phyloP scores from a whole-genome alignment of 495 filamentous ascomycete genomes.

The Penicillium daleae region DNA sequence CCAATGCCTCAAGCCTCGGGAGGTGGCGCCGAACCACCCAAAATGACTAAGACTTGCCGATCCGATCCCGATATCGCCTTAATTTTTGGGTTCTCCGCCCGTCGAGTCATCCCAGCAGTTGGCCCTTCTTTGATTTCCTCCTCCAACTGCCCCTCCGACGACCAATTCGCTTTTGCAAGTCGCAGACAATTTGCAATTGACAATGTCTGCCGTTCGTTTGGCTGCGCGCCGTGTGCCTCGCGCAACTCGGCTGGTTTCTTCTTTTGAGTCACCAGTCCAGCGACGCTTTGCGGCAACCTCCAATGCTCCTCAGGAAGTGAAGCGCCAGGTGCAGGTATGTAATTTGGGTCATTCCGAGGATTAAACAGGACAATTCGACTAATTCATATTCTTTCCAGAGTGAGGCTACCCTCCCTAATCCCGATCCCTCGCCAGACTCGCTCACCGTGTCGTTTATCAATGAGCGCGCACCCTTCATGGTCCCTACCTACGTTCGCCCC shows the following conservation, averaged over 20 bases:
- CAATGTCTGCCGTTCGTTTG: conserved; percentile 38
- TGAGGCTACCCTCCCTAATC: conserved; percentile 67
- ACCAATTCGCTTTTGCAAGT: conserved; percentile 12
- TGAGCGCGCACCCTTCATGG: conserved; percentile 81
- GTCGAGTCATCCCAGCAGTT: conserved; percentile 8
- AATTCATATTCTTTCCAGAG: conserved; percentile 44
- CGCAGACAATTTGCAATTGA: conserved; percentile 9
- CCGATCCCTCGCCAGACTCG: conserved; percentile 81
- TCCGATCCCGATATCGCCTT: conserved; percentile 42
- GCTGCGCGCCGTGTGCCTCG: conserved; percentile 47
- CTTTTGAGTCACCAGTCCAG: conserved; percentile 43
- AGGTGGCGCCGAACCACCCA: conserved; percentile 25
- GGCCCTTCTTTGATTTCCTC: neutral
- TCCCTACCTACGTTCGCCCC: conserved; percentile 93
- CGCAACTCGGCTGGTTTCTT: conserved; percentile 35
- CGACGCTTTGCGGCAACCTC: conserved; percentile 41
- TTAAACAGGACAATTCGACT: neutral
- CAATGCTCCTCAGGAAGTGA: conserved; percentile 33
- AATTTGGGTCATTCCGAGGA: fast-evolving
- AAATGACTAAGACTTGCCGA: conserved; percentile 35
- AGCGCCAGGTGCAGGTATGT: conserved; percentile 28
- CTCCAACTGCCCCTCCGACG: neutral
- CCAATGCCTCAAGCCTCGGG: conserved; percentile 12
- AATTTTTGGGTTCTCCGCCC: conserved; percentile 25
- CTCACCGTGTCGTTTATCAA: conserved; percentile 71